Evolutionary conservation across 2,329 filamentous ascomycete species (phyloP), one percentile per base, ranked within the genome.

Genomic region (Colletotrichum orchidophilum): DNA sequence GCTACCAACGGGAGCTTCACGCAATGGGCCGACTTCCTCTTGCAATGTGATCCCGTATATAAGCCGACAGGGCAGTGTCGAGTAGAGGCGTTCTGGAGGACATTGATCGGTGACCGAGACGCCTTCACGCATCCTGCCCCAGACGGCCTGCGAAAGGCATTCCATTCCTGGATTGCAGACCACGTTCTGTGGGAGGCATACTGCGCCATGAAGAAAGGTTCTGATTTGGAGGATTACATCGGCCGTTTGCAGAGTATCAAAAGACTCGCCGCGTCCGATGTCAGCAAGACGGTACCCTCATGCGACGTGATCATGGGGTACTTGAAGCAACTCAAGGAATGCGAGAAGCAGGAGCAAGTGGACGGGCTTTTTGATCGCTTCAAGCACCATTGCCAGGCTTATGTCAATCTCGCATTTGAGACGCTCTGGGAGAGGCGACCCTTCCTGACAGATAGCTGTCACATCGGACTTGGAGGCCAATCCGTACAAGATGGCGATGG

Each of bases 31-130:
- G 64, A 59, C 26, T 61, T 72, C 49, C 39, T 73, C 8, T 39
- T 73, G 26, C 73, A 77, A 54, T 75, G 73, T 13, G 75, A 74
- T n/a, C 21, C 50, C 1, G 73, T 67, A 1, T 78, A 77, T 53
- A 7, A 58, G 1, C 66, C 66, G 27, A 76, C 75, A 0, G 33
- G 70, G 9, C 73, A 78, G 33, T 75, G 75, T 63, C 74, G 76
- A 12, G 74, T 77, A 29, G 76, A 78, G 26, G 75, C 75, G 26
- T 76, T 78, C 64, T 78, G 75, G 73, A 73, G 76, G 15, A 76
- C 76, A 2, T 73, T 78, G 57, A 75, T 77, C 53, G 74, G 73
- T 64, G 76, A 77, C 53, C 70, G 70, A 15, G 72, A 77, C 73
- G 59, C 54, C 6, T 29, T 46, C 15, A 42, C 18, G 6, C 57